Percentiles rank a stretch among this genome's conserved stretches.
These are phyloP conservation scores for Phaeomoniella chlamydospora DNA, from an alignment of 2,329 filamentous ascomycete species.

Conservation along the genomic window DNA sequence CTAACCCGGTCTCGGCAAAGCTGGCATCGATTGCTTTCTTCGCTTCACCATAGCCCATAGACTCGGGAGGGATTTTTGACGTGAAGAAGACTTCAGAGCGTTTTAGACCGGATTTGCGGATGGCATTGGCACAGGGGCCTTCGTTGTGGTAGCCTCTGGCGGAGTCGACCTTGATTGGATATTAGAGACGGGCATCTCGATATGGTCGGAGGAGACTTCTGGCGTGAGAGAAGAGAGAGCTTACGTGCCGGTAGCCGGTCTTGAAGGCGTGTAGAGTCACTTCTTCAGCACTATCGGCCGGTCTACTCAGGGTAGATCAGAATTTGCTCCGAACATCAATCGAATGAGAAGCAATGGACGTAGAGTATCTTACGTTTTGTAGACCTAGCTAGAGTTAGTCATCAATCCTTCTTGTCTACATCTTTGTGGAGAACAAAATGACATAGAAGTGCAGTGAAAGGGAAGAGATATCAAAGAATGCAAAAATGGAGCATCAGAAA, in stretches of 20 bases:
- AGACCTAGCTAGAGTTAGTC: constrained; percentile 4
- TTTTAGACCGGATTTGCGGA: constrained; percentile 34
- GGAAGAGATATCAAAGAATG: background rate
- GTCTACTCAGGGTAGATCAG: constrained; percentile 21
- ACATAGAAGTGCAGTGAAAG: background rate
- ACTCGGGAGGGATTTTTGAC: constrained; percentile 38
- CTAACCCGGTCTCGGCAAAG: constrained; percentile 13
- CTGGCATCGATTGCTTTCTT: constrained; percentile 21
- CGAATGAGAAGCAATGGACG: constrained; percentile 13
- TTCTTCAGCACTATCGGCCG: constrained; percentile 40
- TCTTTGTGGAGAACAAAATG: background rate
- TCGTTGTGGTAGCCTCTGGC: constrained; percentile 46
- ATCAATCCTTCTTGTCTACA: background rate
- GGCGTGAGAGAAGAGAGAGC: constrained; percentile 13
- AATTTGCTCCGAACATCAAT: background rate
- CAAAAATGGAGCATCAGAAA: background rate
- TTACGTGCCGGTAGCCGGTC: constrained; percentile 42
- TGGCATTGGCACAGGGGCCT: constrained; percentile 36
- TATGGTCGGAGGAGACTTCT: background rate
- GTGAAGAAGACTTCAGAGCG: constrained; percentile 48
- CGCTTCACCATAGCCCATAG: constrained; percentile 48
- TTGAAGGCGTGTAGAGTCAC: constrained; percentile 43
- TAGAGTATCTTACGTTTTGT: constrained; percentile 17
- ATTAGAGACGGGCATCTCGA: background rate
- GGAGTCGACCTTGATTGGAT: constrained; percentile 31